Evolutionary conservation across 78 protist species (phyloP), one percentile per base, ranked within the genome.

Genomic region (Chrysochromulina parva): DNA sequence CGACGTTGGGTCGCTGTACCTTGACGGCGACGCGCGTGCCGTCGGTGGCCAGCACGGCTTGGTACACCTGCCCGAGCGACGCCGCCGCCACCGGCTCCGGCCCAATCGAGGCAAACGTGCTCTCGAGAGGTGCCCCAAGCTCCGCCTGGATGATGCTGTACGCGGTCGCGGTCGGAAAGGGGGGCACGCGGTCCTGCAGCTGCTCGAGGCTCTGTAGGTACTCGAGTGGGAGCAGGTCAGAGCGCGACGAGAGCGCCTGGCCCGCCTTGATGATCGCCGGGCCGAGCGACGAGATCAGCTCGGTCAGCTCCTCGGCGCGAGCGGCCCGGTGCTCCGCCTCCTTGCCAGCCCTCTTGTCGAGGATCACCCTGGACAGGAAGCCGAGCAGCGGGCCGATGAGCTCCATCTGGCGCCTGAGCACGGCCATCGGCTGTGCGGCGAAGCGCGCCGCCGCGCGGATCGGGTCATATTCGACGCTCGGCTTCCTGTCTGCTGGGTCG

Each of bases 221-320:
- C 16, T 5, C n/a, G 28, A 60, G 47, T 0, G 78, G 90, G n/a
- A 58, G 54, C 60, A 85, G 78, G 90, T 85, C 90, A 28, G 73
- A 24, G 47, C 90, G 53, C 3, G 66, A 52, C 52, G 66, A 22
- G 62, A 85, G 90, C 59, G 78, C 90, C 48, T 85, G 90, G 48
- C 90, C 90, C 4, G 66, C 90, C 59, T 85, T 85, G 90, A 85
- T 85, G 76, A 58, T 58, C 67, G 88, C 88, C 19, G 88, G 88
- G 17, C 88, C 88, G 28, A 81, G 66, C 6, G 53, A 20, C 62
- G 88, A 53, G 52, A 81, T 53, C 66, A 57, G 22, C 66, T 81
- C 69, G 16, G n/a, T 53, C 16, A 81, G 58, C 62, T 81, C 69
- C 60, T 13, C 58, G n/a, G 88, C 88, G 22, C 88, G 62, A 10